These are phyloP conservation scores for Chlamydomonas sp. DNA, from an alignment of 139 green algal genomes.

Conservation along the genomic window DNA sequence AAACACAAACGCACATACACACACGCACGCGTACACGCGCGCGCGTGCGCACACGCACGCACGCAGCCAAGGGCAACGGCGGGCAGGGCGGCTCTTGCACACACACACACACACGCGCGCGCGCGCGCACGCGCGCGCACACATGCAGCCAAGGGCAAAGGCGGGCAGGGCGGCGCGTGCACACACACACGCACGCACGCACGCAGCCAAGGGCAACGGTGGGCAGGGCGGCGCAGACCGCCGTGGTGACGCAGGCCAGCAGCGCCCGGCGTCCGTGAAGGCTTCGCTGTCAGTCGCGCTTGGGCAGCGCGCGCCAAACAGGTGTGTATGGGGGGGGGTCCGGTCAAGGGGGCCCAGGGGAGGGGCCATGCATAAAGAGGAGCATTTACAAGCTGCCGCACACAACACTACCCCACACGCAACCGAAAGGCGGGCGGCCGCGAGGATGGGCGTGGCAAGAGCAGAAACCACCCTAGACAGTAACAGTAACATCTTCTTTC, in stretches of 20 bases:
- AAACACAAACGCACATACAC: too few relatives aligned
- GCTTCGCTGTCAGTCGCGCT: constrained; percentile 84
- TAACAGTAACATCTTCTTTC: background rate
- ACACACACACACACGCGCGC: too few relatives aligned
- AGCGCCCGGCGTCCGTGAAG: constrained; percentile 81
- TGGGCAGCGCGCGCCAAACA: constrained; percentile 85
- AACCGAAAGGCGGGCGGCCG: background rate
- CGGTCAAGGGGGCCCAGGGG: constrained; percentile 42
- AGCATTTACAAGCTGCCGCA: background rate
- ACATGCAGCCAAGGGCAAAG: too few relatives aligned
- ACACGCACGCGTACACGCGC: background rate
- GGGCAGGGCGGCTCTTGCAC: constrained; percentile 47
- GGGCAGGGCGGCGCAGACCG: constrained; percentile 65
- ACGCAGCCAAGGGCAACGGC: constrained; percentile 59
- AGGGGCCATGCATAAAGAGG: background rate
- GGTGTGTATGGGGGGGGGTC: constrained; percentile 56
- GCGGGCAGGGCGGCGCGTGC: too few relatives aligned
- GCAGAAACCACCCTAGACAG: too few relatives aligned
- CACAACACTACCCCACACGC: too few relatives aligned
- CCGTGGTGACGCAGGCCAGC: constrained; percentile 57
- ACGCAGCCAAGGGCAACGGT: constrained; percentile 59
- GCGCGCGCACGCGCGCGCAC: too few relatives aligned
- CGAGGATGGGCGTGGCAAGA: background rate
- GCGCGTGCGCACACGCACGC: background rate
- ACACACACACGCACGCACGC: background rate